phyloP scores from a whole-genome alignment of 208 protist species.

The Trypanosoma cruzi region DNA sequence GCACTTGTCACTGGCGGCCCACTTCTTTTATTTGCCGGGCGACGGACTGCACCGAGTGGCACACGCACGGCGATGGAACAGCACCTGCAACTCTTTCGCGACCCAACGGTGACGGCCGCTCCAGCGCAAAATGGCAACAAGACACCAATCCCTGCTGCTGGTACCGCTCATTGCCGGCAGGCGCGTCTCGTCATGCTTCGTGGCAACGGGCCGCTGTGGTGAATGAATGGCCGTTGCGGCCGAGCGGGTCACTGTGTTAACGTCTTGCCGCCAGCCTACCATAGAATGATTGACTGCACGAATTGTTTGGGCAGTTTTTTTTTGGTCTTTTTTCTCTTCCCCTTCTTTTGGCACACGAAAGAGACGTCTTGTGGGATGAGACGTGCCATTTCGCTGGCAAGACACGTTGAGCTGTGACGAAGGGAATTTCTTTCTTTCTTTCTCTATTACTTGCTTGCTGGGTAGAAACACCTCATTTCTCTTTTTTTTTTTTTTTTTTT shows the following conservation, averaged over 20 bases:
- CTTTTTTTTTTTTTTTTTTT: background rate
- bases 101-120: background rate
- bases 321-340: background rate
- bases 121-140: background rate
- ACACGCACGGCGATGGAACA: constrained; percentile 8
- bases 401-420: too few species aligned
- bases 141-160: background rate
- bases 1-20: background rate
- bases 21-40: constrained; percentile 14
- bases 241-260: background rate
- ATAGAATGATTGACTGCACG: background rate
- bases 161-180: background rate
- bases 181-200: constrained; percentile 19
- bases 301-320: background rate
- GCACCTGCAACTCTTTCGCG: constrained; percentile 20
- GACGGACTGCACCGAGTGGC: constrained; percentile 1
- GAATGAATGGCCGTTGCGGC: background rate
- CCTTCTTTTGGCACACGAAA: background rate
- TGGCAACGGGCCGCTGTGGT: constrained; percentile 27
- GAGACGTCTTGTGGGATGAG: too few species aligned
- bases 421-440: constrained; percentile 11
- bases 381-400: too few species aligned
- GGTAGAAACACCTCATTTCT: too few species aligned
- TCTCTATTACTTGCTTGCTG: background rate
- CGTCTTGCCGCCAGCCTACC: background rate